Evolutionary conservation across 768 basidiomycete genomes (phyloP).

Genomic region (Daedaleopsis sinensis): DNA sequence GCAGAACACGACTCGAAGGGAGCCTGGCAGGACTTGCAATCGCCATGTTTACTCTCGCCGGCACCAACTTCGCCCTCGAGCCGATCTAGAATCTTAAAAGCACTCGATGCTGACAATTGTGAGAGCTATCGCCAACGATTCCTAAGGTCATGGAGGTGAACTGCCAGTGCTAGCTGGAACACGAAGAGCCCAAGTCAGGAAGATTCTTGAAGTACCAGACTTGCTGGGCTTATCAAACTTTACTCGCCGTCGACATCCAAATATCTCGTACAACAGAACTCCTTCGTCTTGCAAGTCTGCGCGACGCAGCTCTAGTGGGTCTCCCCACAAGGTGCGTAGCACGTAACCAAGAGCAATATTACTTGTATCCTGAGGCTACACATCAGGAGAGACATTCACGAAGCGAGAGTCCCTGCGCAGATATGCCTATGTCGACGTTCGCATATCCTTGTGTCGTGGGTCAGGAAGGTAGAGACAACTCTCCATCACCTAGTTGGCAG

Average conservation of each 20-base stretch:
- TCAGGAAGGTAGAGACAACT: not conserved
- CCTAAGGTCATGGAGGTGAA: not conserved
- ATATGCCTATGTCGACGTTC: not conserved
- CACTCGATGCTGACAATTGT: slow-evolving; percentile 16
- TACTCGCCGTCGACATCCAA: not conserved
- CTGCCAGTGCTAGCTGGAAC: not conserved
- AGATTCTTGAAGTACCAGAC: slow-evolving; percentile 12
- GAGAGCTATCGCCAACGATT: not conserved
- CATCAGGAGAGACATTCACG: not conserved
- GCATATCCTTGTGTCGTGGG: not conserved
- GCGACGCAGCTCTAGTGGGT: not conserved
- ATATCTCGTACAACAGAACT: not conserved
- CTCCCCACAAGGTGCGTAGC: not conserved
- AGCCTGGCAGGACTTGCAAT: not conserved
- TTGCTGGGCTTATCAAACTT: slow-evolving; percentile 7
- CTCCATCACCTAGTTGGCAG: not conserved
- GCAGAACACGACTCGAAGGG: not conserved
- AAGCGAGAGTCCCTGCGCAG: not conserved
- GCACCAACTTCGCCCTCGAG: not conserved
- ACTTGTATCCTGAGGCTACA: no score
- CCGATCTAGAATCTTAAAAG: slow-evolving; percentile 7
- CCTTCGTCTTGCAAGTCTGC: not conserved
- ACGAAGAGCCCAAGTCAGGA: slow-evolving; percentile 2
- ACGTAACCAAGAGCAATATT: no score
- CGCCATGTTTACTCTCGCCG: not conserved